phyloP scores from a whole-genome alignment of 2,329 filamentous ascomycete species.

The Pseudogymnoascus destructans region DNA sequence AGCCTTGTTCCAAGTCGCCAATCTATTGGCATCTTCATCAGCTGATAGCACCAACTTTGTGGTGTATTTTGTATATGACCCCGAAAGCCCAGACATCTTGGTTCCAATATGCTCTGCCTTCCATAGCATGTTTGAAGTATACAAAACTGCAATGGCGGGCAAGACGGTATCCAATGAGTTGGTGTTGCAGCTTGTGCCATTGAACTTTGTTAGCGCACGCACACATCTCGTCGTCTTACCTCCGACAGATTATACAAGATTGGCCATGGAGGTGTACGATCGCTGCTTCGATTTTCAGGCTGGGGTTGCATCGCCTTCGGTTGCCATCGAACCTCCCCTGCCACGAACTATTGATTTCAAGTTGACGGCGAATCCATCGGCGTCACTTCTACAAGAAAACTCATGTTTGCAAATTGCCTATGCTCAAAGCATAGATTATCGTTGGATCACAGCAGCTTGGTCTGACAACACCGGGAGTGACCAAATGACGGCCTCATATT shows the following conservation, averaged over 20 bases:
- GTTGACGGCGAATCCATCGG: constrained; percentile 51
- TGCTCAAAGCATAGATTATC: constrained; percentile 57
- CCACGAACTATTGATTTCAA: constrained; percentile 67
- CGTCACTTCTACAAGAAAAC: constrained; percentile 64
- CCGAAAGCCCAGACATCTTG: constrained; percentile 45
- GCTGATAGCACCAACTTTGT: constrained; percentile 47
- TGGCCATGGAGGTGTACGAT: constrained; percentile 67
- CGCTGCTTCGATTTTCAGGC: constrained; percentile 50
- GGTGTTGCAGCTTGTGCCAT: constrained; percentile 64
- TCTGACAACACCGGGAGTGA: constrained; percentile 63
- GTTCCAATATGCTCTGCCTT: constrained; percentile 63
- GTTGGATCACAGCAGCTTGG: constrained; percentile 73
- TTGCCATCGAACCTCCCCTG: constrained; percentile 56
- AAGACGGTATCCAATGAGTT: constrained; percentile 45
- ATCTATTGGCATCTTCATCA: constrained; percentile 23
- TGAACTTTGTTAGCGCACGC: constrained; percentile 51
- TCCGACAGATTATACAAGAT: constrained; percentile 42
- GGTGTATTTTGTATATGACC: constrained; percentile 63
- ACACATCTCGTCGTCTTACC: constrained; percentile 49
- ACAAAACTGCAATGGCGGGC: constrained; percentile 38
- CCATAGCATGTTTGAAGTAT: constrained; percentile 55
- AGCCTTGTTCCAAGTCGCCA: constrained; percentile 21
- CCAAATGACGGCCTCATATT: constrained; percentile 62
- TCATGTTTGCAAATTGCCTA: constrained; percentile 73
- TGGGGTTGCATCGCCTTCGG: constrained; percentile 51